Base-by-base conservation (phyloP, 2,329 filamentous ascomycete genomes). In the Verruconis gallopava region DNA sequence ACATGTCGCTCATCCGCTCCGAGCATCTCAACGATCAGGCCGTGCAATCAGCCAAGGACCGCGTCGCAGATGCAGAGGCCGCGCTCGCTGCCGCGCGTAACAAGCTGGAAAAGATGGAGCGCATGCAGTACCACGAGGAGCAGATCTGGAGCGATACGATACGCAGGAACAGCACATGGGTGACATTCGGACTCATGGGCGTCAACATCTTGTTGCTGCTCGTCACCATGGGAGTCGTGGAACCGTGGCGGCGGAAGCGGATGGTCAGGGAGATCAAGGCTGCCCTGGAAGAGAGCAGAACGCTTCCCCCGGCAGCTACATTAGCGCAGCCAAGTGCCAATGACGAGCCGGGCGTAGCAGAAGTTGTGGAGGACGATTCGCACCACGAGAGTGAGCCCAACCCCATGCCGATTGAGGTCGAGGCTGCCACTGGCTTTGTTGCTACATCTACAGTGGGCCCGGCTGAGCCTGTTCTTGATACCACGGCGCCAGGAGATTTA, bases 141-240 rank as follows among this genome's bases (percentile, higher is more conserved):
- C 91, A 98, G 66, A 93, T 98, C 44, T 98, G 91, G 91, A 93
- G 85, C 56, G 91, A 98, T 59, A 89, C 93, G 52, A 98, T 98
- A 57, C 73, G 91, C 25, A 73, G 91, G 49, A 94, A 94, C 70
- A 91, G 83, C 58, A 98, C 91, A 0, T 98, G 91, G 91, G 89
- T 93, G 25, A 98, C 91, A 0, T 96, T 93, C 78, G 91, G 89
- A 0, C 66, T 98, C 47, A 98, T 98, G 91, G 89, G 89, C 18
- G 75, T 96, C 55, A 98, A 98, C 57, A 83, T 96, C 21, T 59
- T 96, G 47, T 64, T 98, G 37, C 85, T 98, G 56, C 63, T 98
- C 41, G 71, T 88, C 14, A 78, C 93, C 51, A 80, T 95, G 62
- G 79, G 93, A 51, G 77, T 91, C 15, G 80, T 94, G 47, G 89